These are phyloP conservation scores for Diplotaxis tenuifolia DNA, from an alignment of 345 rosid species.

Conservation along the genomic window DNA sequence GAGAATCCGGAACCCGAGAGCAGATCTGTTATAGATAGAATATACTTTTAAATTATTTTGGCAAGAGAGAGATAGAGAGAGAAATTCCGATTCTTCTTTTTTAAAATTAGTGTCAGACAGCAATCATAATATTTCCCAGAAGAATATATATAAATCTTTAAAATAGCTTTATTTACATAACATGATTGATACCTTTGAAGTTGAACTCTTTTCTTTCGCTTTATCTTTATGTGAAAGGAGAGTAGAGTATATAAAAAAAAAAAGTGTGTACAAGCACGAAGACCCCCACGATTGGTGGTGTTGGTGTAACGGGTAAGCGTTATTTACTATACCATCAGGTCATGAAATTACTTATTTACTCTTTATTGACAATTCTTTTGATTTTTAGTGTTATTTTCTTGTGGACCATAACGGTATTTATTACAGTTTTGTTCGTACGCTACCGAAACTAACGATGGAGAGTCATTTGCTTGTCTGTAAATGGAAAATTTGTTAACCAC, in stretches of 20 bases:
- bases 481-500: neutral
- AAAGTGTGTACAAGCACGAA: slow-evolving; percentile 13
- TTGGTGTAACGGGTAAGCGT: slow-evolving; percentile 22
- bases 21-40: slow-evolving; percentile 32
- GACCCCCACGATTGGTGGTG: slow-evolving; percentile 24
- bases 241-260: slow-evolving; percentile 2
- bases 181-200: slow-evolving; percentile 5
- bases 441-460: neutral
- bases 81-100: slow-evolving; percentile 6
- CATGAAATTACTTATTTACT: neutral
- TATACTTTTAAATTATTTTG: slow-evolving; percentile 18
- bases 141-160: neutral
- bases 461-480: slow-evolving; percentile 15
- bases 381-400: slow-evolving; percentile 8
- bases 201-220: slow-evolving; percentile 14
- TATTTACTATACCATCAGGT: neutral
- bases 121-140: slow-evolving; percentile 6
- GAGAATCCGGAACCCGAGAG: slow-evolving; percentile 29
- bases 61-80: slow-evolving; percentile 1
- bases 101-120: slow-evolving; percentile 13
- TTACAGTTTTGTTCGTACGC: slow-evolving; percentile 11
- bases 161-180: slow-evolving; percentile 10
- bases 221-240: slow-evolving; percentile 12
- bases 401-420: slow-evolving; percentile 9
- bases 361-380: slow-evolving; percentile 7